These are phyloP conservation scores for Leccinum griseonigrum DNA, from an alignment of 1,284 basidiomycete genomes.

Conservation along the genomic window DNA sequence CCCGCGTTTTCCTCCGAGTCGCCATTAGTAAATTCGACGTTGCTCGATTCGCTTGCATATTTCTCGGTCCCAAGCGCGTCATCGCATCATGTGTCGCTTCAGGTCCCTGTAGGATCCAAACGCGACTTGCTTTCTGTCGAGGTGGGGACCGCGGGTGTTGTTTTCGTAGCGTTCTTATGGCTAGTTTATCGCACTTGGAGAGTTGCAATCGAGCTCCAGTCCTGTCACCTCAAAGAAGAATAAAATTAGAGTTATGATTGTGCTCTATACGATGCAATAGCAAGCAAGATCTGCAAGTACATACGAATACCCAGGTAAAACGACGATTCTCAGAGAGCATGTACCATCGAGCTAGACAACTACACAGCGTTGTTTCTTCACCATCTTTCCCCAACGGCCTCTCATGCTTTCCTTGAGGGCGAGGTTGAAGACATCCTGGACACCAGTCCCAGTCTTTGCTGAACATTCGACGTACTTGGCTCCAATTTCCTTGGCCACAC, in stretches of 20 bases:
- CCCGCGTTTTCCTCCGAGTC: constrained; percentile 10
- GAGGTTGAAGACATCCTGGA: constrained; percentile 90
- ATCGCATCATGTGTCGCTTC: constrained; percentile 8
- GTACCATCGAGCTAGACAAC: constrained; percentile 50
- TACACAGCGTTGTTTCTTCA: constrained; percentile 74
- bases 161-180: constrained; percentile 30
- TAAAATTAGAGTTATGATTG: constrained; percentile 9
- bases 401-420: constrained; percentile 88
- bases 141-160: constrained; percentile 22
- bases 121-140: constrained; percentile 25
- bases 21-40: constrained; percentile 20
- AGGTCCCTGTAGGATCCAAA: constrained; percentile 27
- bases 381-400: constrained; percentile 69
- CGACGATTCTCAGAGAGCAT: constrained; percentile 5
- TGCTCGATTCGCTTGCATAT: constrained; percentile 18
- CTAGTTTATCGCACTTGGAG: constrained; percentile 21
- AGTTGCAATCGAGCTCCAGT: constrained; percentile 17
- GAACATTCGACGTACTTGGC: constrained; percentile 97
- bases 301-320: constrained; percentile 31
- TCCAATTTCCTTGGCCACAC: constrained; percentile 87
- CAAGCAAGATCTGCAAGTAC: constrained; percentile 27
- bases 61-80: constrained; percentile 20
- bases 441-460: constrained; percentile 86
- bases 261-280: constrained; percentile 16
- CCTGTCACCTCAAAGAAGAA: constrained; percentile 26